Evolutionary conservation across 2,329 filamentous ascomycete genomes (phyloP).

Genomic region (Zopfia rhizophila): DNA sequence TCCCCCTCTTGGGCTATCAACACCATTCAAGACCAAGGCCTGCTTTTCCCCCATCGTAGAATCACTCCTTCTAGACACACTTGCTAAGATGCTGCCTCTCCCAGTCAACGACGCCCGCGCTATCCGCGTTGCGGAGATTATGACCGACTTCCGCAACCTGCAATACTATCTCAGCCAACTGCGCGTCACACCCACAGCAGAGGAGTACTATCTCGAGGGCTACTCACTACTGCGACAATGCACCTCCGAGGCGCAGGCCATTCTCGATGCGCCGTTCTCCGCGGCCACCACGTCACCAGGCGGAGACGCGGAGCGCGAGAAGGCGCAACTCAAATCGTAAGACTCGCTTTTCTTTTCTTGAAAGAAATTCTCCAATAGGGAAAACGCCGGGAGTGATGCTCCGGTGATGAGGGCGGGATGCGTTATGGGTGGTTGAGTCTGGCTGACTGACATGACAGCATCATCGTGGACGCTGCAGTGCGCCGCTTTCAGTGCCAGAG

Average conservation of each 20-base stretch:
- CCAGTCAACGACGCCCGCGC: constrained; percentile 72
- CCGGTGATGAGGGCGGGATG: background rate
- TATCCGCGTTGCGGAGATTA: constrained; percentile 70
- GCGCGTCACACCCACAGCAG: constrained; percentile 60
- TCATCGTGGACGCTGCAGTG: constrained; percentile 69
- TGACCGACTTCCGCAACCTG: constrained; percentile 71
- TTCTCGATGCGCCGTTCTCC: constrained; percentile 65
- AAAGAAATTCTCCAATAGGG: background rate
- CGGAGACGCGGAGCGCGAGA: constrained; percentile 64
- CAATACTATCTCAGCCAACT: constrained; percentile 68
- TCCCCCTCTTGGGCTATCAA: constrained; percentile 3
- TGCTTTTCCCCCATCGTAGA: background rate
- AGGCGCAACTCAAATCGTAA: constrained; percentile 66
- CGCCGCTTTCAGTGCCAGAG: constrained; percentile 71
- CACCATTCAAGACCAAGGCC: background rate
- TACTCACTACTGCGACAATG: constrained; percentile 68
- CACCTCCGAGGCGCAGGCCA: constrained; percentile 63
- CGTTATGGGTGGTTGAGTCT: background rate
- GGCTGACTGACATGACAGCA: constrained; percentile 54
- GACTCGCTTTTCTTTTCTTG: constrained; percentile 21
- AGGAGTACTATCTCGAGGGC: constrained; percentile 68
- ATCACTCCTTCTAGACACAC: background rate
- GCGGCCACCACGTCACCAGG: constrained; percentile 53
- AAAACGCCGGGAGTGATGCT: background rate
- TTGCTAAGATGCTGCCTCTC: constrained; percentile 24